Percentiles rank a stretch among this genome's conserved stretches.
These are phyloP conservation scores for Boletellus deceptivus DNA, from an alignment of 1,284 basidiomycete species.

Conservation along the genomic window DNA sequence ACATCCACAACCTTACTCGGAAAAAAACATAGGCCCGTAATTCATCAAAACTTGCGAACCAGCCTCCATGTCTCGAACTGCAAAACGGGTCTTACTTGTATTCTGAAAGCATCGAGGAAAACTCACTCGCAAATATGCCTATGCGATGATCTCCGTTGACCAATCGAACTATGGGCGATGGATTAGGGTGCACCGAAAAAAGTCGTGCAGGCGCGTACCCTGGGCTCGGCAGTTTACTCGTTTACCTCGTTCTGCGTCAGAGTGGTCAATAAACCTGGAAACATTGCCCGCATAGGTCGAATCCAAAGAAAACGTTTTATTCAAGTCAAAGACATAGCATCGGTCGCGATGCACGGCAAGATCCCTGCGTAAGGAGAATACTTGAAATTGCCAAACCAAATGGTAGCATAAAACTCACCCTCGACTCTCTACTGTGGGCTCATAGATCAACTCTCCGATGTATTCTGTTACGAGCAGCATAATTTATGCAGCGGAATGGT, in stretches of 20 bases:
- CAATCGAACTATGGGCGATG: constrained; percentile 39
- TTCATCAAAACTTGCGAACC: constrained; percentile 50
- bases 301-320: constrained; percentile 45
- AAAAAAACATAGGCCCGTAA: constrained; percentile 50
- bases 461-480: constrained; percentile 39
- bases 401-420: constrained; percentile 37
- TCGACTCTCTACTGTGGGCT: constrained; percentile 33
- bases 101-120: not conserved
- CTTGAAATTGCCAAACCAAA: not conserved
- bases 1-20: constrained; percentile 3
- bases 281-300: constrained; percentile 52
- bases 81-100: not conserved
- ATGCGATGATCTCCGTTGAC: constrained; percentile 63
- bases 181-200: constrained; percentile 4
- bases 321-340: constrained; percentile 58
- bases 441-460: constrained; percentile 40
- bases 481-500: not conserved
- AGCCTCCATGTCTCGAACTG: constrained; percentile 36
- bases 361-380: constrained; percentile 13
- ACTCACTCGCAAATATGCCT: constrained; percentile 52
- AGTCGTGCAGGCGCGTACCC: constrained; percentile 32
- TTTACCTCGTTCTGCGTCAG: constrained; percentile 12
- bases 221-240: constrained; percentile 44
- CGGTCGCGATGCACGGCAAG: constrained; percentile 36
- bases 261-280: constrained; percentile 61